These are phyloP conservation scores for Cyamopsis tetragonoloba DNA, from an alignment of 306 rosid genomes.

Conservation along the genomic window DNA sequence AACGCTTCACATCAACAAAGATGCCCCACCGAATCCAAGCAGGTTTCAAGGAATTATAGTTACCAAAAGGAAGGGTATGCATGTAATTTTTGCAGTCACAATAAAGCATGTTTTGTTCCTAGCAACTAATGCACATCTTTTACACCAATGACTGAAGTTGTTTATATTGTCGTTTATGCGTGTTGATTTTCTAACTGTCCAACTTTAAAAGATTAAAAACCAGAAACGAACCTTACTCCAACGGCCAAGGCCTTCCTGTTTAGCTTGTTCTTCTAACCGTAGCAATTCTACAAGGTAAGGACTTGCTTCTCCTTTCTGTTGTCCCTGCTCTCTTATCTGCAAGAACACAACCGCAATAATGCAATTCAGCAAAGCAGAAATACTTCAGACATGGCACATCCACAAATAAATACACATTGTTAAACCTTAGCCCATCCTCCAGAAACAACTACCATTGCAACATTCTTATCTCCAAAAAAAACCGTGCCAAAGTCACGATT, in stretches of 20 bases:
- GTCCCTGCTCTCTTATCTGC: slow-evolving; percentile 81
- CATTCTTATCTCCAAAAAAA: slow-evolving; percentile 72
- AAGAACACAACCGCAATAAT: slow-evolving; percentile 22
- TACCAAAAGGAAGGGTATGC: background rate
- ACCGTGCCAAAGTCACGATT: slow-evolving; percentile 85
- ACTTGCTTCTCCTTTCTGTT: slow-evolving; percentile 76
- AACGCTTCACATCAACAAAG: background rate
- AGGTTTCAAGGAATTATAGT: background rate
- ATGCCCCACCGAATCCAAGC: background rate
- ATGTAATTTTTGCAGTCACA: background rate
- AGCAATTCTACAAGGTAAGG: slow-evolving; percentile 70
- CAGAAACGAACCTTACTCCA: slow-evolving; percentile 72
- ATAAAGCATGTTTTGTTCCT: too few species aligned
- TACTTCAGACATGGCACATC: background rate
- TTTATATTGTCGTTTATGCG: background rate
- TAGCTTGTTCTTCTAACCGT: slow-evolving; percentile 75
- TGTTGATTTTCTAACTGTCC: background rate
- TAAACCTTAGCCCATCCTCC: slow-evolving; percentile 93
- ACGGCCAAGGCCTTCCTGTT: slow-evolving; percentile 77
- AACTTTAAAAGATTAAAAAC: background rate
- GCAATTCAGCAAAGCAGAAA: background rate
- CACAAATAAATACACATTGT: background rate
- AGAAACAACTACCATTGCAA: slow-evolving; percentile 72
- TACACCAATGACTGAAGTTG: background rate
- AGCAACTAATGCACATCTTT: background rate